Percentiles rank a stretch among this genome's conserved stretches.
phyloP scores from a whole-genome alignment of 176 grass and related monocot species.

The Oropetium thomaeum region DNA sequence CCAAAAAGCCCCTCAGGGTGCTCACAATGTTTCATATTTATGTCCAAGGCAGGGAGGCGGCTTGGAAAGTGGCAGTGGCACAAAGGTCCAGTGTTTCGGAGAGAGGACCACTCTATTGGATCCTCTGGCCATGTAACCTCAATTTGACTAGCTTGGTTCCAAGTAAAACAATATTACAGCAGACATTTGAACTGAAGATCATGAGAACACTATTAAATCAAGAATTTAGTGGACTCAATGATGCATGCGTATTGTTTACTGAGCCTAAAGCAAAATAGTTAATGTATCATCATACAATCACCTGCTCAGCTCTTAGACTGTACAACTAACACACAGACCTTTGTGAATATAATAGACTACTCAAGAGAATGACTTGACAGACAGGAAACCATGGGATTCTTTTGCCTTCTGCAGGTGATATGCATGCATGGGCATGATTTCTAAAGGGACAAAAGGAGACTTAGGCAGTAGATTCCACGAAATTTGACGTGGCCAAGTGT shows the following conservation, averaged over 20 bases:
- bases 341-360: constrained; percentile 38
- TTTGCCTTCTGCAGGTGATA: neutral
- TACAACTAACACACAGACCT: constrained; percentile 7
- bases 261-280: constrained; percentile 3
- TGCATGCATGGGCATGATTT: constrained; percentile 47
- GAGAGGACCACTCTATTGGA: constrained; percentile 4
- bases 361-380: constrained; percentile 57
- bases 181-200: constrained; percentile 8
- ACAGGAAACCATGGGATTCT: constrained; percentile 56
- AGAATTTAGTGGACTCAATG: neutral
- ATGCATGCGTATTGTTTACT: constrained; percentile 16
- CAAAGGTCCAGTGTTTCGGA: constrained; percentile 15
- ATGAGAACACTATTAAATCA: neutral
- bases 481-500: constrained; percentile 35
- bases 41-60: constrained; percentile 30
- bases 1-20: constrained; percentile 28
- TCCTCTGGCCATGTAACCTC: neutral
- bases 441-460: constrained; percentile 48
- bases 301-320: constrained; percentile 7
- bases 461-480: constrained; percentile 40
- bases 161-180: constrained; percentile 2
- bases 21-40: constrained; percentile 26
- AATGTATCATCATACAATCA: constrained; percentile 1
- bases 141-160: neutral
- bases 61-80: constrained; percentile 33